Evolutionary conservation across 495 filamentous ascomycete species (phyloP).

Genomic region (Aspergillus saccharolyticus): DNA sequence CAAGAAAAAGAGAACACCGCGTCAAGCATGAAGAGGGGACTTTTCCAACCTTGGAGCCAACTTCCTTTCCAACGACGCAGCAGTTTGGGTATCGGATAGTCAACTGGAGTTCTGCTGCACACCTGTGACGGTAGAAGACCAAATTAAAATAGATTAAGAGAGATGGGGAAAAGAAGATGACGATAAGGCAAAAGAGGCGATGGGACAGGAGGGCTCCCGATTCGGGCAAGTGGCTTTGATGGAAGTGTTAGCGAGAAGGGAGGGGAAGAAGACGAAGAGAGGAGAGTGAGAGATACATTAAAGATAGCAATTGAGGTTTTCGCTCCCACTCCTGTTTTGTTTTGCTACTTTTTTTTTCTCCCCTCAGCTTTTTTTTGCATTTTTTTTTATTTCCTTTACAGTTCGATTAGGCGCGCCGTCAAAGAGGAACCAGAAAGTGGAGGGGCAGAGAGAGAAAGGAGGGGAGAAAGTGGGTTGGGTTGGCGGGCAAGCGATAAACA

Average conservation of each 20-base stretch:
- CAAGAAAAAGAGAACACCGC: background rate
- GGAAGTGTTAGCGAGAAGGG: slow-evolving; percentile 1
- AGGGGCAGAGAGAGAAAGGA: slow-evolving; percentile 17
- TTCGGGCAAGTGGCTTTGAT: slow-evolving; percentile 7
- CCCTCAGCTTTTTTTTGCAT: slow-evolving; percentile 8
- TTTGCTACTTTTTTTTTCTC: slow-evolving; percentile 4
- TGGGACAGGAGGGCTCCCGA: slow-evolving; percentile 7
- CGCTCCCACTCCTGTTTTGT: slow-evolving; percentile 6
- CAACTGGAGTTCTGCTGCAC: background rate
- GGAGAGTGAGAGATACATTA: slow-evolving; percentile 1
- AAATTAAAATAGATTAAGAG: slow-evolving; percentile 5
- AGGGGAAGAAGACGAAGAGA: background rate
- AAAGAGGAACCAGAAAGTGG: slow-evolving; percentile 19
- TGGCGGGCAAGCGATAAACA: slow-evolving; percentile 11
- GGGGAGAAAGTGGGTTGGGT: slow-evolving; percentile 16
- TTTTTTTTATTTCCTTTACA: slow-evolving; percentile 5
- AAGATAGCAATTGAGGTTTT: slow-evolving; percentile 6
- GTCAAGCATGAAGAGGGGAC: background rate
- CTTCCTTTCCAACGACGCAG: background rate
- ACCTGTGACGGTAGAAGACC: background rate
- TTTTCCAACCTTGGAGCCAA: background rate
- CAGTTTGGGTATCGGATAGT: background rate
- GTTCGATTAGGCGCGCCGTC: slow-evolving; percentile 13
- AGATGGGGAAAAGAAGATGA: background rate
- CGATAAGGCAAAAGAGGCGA: background rate